These are phyloP conservation scores for Mucor velutinosus DNA, from an alignment of 371 early-diverging fungal species.

Conservation along the genomic window DNA sequence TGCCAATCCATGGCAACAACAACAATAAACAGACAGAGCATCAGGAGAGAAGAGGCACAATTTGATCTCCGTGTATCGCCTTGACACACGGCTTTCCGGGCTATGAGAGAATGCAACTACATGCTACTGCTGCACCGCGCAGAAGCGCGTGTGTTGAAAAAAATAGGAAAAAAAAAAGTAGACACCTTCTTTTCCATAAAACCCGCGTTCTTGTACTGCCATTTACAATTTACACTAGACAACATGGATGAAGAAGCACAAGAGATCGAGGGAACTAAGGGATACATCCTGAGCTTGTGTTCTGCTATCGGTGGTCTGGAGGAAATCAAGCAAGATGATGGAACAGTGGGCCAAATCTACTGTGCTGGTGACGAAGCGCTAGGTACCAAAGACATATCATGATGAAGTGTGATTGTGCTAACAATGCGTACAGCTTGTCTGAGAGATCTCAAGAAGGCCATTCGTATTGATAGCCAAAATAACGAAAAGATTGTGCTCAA, in stretches of 20 bases:
- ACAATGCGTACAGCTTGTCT: constrained; percentile 27
- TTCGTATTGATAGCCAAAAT: constrained; percentile 71
- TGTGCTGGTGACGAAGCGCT: constrained; percentile 81
- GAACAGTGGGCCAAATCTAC: constrained; percentile 56
- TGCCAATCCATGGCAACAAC: background rate
- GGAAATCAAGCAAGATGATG: constrained; percentile 44
- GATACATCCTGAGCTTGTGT: constrained; percentile 68
- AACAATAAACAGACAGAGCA: background rate
- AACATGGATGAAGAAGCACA: constrained; percentile 1
- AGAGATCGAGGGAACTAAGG: constrained; percentile 2
- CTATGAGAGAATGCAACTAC: background rate
- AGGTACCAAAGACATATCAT: constrained; percentile 42
- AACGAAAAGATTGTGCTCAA: constrained; percentile 64
- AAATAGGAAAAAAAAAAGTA: background rate
- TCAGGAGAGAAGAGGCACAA: background rate
- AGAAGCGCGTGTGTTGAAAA: background rate
- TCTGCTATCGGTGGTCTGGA: constrained; percentile 82
- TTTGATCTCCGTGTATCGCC: background rate
- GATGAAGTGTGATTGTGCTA: background rate
- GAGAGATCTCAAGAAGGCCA: constrained; percentile 62
- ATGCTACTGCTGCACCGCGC: background rate
- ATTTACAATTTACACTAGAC: background rate
- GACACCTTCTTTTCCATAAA: background rate
- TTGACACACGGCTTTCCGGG: background rate
- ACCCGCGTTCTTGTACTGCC: background rate